Base-by-base conservation (phyloP, 164 flowering plant genomes). In the Akebia trifoliata region DNA sequence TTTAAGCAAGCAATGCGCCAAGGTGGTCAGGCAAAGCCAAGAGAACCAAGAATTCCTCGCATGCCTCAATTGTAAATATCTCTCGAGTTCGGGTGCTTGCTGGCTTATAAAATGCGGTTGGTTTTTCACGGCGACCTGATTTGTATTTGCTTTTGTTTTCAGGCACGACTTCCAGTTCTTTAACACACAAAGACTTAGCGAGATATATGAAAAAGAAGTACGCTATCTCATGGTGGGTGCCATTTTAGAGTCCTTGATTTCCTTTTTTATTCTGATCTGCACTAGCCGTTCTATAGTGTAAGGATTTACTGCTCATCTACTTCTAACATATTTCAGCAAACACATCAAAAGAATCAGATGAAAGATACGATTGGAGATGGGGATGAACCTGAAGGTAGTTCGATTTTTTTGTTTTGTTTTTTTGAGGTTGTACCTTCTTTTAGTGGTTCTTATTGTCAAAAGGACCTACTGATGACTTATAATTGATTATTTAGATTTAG, bases 161-260 rank as follows among this genome's bases (percentile, higher is more conserved):
- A 93, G 99, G 82, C 99, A 93, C 57, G 99, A 93, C 69, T 93
- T 93, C 68, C 99, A 93, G 74, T 90, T 93, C 70, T 93, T 93
- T 52, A 87, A 93, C 72, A 81, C 86, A n/a, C 96, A 78, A 63
- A 78, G 99, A 63, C 74, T 93, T 2, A 90, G 61, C 67, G 97
- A 90, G 78, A 63, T 93, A 28, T 93, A 86, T 77, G 99, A 93
- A 68, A 90, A 93, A 53, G 96, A 93, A 87, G 97, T 93, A 4
- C 96, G 96, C 49, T 80, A 74, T 57, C 90, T 93, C 46, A 79
- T 86, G 97, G 99, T 93, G 65, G 55, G 92, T 78, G 21, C 24
- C 2, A 24, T 28, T 49, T 22, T 26, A 18, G 12, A 20, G 2
- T 26, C 7, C 18, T 50, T 28, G 12, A 30, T 50, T 45, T 43